Evolutionary conservation across 2,329 filamentous ascomycete genomes (phyloP).

Genomic region (Leptodontidium sp.): DNA sequence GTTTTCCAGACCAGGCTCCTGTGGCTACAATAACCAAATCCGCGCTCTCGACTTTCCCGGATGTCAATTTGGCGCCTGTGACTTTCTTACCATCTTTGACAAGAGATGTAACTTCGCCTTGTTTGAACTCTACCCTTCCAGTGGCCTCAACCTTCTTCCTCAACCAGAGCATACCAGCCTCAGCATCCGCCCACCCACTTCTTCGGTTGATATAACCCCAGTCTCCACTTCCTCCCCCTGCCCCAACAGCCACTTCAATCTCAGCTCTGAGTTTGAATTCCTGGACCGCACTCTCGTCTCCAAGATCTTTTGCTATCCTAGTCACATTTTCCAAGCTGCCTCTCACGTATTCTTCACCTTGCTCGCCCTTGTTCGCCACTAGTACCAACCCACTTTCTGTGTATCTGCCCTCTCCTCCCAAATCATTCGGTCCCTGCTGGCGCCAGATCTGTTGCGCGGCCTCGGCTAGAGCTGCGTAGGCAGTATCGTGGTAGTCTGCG

Average conservation of each 20-base stretch:
- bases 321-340: slow-evolving; percentile 68
- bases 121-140: slow-evolving; percentile 59
- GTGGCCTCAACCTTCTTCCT: slow-evolving; percentile 44
- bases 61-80: slow-evolving; percentile 65
- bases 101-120: slow-evolving; percentile 49
- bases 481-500: slow-evolving; percentile 80
- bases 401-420: slow-evolving; percentile 73
- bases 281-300: slow-evolving; percentile 40
- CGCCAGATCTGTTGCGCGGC: slow-evolving; percentile 76
- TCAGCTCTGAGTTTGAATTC: slow-evolving; percentile 55
- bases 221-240: slow-evolving; percentile 62
- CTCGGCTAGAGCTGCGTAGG: slow-evolving; percentile 78
- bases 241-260: slow-evolving; percentile 56
- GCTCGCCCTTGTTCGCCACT: slow-evolving; percentile 58
- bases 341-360: slow-evolving; percentile 60
- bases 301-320: slow-evolving; percentile 46
- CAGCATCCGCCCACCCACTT: slow-evolving; percentile 84
- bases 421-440: slow-evolving; percentile 55
- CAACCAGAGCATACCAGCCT: slow-evolving; percentile 72
- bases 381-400: slow-evolving; percentile 74
- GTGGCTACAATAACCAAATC: slow-evolving; percentile 83
- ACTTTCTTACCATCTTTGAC: slow-evolving; percentile 43
- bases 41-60: slow-evolving; percentile 62
- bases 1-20: slow-evolving; percentile 83
- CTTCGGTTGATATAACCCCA: slow-evolving; percentile 77